Conservation (phyloP, 1,139 yeast genomes). For the Debaryomyces nepalensis region DNA sequence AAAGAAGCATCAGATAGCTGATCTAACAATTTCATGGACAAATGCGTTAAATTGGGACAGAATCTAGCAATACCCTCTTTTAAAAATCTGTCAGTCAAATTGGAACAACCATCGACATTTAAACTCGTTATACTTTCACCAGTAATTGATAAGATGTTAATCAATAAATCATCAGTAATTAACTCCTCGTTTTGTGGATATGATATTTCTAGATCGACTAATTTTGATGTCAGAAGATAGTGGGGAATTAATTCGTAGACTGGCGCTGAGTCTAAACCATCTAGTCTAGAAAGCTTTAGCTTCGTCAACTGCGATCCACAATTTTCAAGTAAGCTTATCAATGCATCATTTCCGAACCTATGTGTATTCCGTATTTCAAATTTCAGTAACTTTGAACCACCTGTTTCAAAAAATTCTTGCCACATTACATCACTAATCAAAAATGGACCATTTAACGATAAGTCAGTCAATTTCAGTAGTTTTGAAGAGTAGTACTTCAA, state of each 20-base stretch:
- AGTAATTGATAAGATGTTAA: slow-evolving; percentile 63
- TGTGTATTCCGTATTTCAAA: slow-evolving; percentile 83
- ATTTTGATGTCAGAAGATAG: slow-evolving; percentile 47
- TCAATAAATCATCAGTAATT: slow-evolving; percentile 70
- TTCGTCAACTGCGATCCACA: slow-evolving; percentile 60
- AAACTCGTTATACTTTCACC: slow-evolving; percentile 66
- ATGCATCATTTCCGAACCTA: slow-evolving; percentile 70
- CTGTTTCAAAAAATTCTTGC: slow-evolving; percentile 68
- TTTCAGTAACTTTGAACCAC: slow-evolving; percentile 31
- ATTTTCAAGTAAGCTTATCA: slow-evolving; percentile 63
- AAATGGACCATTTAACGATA: slow-evolving; percentile 85
- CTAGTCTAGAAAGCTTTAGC: slow-evolving; percentile 63
- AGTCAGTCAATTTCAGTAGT: slow-evolving; percentile 52
- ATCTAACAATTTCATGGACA: slow-evolving; percentile 60
- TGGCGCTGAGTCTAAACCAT: slow-evolving; percentile 63
- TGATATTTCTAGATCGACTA: slow-evolving; percentile 68
- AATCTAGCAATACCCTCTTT: slow-evolving; percentile 62
- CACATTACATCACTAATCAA: slow-evolving; percentile 75
- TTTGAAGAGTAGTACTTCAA: slow-evolving; percentile 64
- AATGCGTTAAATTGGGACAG: slow-evolving; percentile 55
- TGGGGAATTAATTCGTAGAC: slow-evolving; percentile 71
- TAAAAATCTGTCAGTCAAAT: slow-evolving; percentile 67
- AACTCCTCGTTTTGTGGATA: slow-evolving; percentile 68
- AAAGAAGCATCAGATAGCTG: slow-evolving; percentile 71
- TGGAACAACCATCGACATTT: slow-evolving; percentile 72